These are phyloP conservation scores for Conringia planisiliqua DNA, from an alignment of 345 rosid species.

Conservation along the genomic window DNA sequence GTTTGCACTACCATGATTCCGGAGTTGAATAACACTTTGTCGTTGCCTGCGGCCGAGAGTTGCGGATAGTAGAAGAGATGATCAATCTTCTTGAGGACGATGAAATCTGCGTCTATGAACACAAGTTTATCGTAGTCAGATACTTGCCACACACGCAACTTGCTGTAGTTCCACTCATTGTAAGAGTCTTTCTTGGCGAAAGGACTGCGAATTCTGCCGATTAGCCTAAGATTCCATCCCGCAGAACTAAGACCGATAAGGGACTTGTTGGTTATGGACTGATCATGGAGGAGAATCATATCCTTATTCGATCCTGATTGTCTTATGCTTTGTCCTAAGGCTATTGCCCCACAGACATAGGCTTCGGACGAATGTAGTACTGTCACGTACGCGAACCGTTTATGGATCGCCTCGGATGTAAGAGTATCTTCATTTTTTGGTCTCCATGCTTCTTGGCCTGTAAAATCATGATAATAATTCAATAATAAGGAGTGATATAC, in stretches of 20 bases:
- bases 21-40: slow-evolving; percentile 54
- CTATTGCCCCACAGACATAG: slow-evolving; percentile 89
- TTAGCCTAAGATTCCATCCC: slow-evolving; percentile 56
- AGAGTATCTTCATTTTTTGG: neutral
- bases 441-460: slow-evolving; percentile 36
- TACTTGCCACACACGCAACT: slow-evolving; percentile 73
- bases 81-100: slow-evolving; percentile 55
- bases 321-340: slow-evolving; percentile 74
- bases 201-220: slow-evolving; percentile 63
- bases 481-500: neutral
- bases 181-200: slow-evolving; percentile 48
- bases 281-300: slow-evolving; percentile 71
- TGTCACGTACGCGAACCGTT: slow-evolving; percentile 64
- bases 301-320: slow-evolving; percentile 47
- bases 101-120: slow-evolving; percentile 70
- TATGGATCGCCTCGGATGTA: neutral
- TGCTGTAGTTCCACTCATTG: slow-evolving; percentile 95
- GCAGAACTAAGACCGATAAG: slow-evolving; percentile 47
- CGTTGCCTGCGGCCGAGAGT: slow-evolving; percentile 56
- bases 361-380: slow-evolving; percentile 83
- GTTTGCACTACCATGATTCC: slow-evolving; percentile 59
- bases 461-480: neutral
- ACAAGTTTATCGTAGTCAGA: slow-evolving; percentile 54
- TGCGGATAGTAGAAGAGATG: slow-evolving; percentile 56
- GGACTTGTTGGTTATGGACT: slow-evolving; percentile 41